Percentiles rank a stretch among this genome's conserved stretches.
Conservation (phyloP, 352 stramenopile genomes). For the Phytophthora sp. region DNA sequence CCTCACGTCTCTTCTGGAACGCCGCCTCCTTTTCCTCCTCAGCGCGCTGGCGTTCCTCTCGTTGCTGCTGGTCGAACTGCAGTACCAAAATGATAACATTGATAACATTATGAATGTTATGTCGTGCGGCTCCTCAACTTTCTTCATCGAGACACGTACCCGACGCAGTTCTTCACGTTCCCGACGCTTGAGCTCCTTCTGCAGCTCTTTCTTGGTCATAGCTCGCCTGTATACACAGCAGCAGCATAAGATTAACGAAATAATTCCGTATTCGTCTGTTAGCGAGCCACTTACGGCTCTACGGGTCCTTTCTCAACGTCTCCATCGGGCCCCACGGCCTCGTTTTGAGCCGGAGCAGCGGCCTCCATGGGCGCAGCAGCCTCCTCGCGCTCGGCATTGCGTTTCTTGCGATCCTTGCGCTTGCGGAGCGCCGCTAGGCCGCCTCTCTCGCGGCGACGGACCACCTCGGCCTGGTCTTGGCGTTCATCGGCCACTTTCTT, state of each 20-base stretch:
- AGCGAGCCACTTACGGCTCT: conserved; percentile 49
- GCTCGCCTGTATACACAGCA: conserved; percentile 30
- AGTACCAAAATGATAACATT: conserved; percentile 9
- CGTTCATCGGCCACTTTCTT: conserved; percentile 45
- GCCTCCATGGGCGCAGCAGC: conserved; percentile 12
- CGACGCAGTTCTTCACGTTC: conserved; percentile 77
- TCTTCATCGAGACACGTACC: conserved; percentile 28
- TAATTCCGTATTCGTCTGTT: background rate
- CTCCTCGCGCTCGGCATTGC: conserved; percentile 31
- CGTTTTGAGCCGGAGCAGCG: conserved; percentile 23
- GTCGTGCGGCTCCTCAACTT: background rate
- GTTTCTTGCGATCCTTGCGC: conserved; percentile 69
- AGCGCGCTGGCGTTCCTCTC: conserved; percentile 62
- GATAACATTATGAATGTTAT: conserved; percentile 2
- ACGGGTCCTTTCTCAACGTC: conserved; percentile 25
- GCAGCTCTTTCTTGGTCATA: conserved; percentile 80
- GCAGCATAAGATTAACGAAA: conserved; percentile 3
- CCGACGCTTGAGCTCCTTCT: conserved; percentile 80
- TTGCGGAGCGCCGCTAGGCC: conserved; percentile 67
- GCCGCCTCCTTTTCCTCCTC: conserved; percentile 65
- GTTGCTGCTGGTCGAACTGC: conserved; percentile 75
- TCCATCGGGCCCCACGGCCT: conserved; percentile 14
- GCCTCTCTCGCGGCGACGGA: conserved; percentile 48
- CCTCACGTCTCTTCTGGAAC: conserved; percentile 65
- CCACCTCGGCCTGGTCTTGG: conserved; percentile 34